Percentiles rank a stretch among this genome's conserved stretches.
These are phyloP conservation scores for Trypanosoma platydactyli DNA, from an alignment of 208 protist species.

Conservation along the genomic window DNA sequence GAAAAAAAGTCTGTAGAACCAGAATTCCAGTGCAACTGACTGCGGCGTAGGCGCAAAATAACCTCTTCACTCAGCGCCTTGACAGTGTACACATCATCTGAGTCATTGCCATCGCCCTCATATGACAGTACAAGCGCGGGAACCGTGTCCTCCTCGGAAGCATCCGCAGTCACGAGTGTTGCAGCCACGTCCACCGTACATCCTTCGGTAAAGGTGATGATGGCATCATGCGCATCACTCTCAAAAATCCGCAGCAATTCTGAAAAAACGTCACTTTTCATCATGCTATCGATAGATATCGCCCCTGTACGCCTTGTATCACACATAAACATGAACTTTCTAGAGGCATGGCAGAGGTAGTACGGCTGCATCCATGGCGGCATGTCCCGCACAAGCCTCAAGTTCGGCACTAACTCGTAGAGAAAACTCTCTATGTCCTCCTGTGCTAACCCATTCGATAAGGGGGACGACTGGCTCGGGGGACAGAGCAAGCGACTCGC, in stretches of 20 bases:
- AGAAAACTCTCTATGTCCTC: constrained; percentile 86
- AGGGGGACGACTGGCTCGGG: constrained; percentile 69
- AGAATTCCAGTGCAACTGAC: constrained; percentile 74
- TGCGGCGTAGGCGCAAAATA: constrained; percentile 43
- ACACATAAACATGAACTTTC: constrained; percentile 94
- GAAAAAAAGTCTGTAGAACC: constrained; percentile 68
- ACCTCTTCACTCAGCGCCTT: constrained; percentile 39
- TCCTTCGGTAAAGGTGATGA: constrained; percentile 61
- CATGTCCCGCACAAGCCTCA: constrained; percentile 82
- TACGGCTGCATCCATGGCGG: constrained; percentile 86
- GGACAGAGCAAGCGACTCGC: constrained; percentile 39
- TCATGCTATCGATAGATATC: constrained; percentile 79
- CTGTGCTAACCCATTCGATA: constrained; percentile 80
- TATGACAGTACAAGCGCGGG: constrained; percentile 54
- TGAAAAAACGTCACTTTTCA: constrained; percentile 87
- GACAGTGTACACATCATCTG: constrained; percentile 71
- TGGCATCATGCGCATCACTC: constrained; percentile 75
- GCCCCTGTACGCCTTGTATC: constrained; percentile 72
- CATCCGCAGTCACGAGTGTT: constrained; percentile 30
- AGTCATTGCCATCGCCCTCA: constrained; percentile 59
- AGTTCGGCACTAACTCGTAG: constrained; percentile 62
- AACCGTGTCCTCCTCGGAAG: constrained; percentile 65
- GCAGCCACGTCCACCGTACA: constrained; percentile 77
- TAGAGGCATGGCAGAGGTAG: constrained; percentile 88
- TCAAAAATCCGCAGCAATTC: constrained; percentile 91